A percentile compares a stretch with the other conserved stretches of the same genome.
Evolutionary conservation across 441 rosid genomes (phyloP).

Genomic region (Geranium incanum): DNA sequence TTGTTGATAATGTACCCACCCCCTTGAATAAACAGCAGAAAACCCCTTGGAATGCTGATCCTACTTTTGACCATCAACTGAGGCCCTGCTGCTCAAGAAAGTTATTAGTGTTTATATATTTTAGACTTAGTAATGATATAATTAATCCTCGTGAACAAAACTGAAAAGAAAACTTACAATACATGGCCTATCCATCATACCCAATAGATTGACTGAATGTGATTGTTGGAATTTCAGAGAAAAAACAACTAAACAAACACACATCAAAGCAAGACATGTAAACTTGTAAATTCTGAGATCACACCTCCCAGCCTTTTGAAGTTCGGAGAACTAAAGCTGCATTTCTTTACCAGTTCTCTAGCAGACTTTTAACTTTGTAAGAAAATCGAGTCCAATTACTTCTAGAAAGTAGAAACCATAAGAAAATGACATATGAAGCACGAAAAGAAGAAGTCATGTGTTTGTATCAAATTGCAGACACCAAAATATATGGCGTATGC

Average conservation of each 20-base stretch:
- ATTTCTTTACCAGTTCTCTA: not conserved
- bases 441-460: not conserved
- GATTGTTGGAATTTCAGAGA: not conserved
- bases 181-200: not conserved
- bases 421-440: not conserved
- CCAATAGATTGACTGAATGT: not conserved
- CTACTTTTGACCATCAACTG: constrained; percentile 6
- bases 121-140: not conserved
- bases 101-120: not conserved
- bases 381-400: not conserved
- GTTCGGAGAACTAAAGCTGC: not conserved
- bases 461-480: not conserved
- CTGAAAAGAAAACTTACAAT: not conserved
- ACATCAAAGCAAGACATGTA: not conserved
- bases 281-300: not conserved
- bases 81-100: not conserved
- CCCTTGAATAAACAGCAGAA: not conserved
- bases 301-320: not conserved
- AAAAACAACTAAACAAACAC: not conserved
- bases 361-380: not conserved
- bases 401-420: not conserved
- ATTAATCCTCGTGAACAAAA: constrained; percentile 1
- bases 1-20: not conserved
- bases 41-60: constrained; percentile 4
- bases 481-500: not conserved